Evolutionary conservation across 1,284 basidiomycete species (phyloP), one percentile per base, ranked within the genome.

Genomic region (Gastroboletus turbinatus): DNA sequence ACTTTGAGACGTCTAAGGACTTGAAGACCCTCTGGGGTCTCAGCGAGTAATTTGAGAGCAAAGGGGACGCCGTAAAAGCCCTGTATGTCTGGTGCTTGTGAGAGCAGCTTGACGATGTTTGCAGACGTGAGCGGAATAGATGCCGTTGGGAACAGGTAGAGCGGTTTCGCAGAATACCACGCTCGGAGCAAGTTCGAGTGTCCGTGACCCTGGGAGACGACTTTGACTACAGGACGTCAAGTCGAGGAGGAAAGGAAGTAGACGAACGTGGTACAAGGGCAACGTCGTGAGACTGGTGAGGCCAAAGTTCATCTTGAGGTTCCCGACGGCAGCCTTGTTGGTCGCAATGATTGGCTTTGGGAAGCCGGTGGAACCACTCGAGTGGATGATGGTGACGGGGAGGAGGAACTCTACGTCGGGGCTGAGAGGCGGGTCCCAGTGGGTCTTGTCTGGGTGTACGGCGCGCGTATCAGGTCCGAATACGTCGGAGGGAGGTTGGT

Each of bases 331-430:
- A 3, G 69, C 69, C 40, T 69, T 70, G 63, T 82, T 79, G 0
- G 73, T 75, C 45, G 74, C 65, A 21, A 70, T 66, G 42, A 81
- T 75, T 0, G 80, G 78, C 63, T 84, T 81, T 11, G 74, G 75
- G 59, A 72, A 74, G 2, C 74, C 74, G 21, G 75, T 74, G 14
- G 82, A 84, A 36, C 85, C 84, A 1, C 78, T 80, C 4, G 84
- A 85, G 60, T 87, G 85, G n/a, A 87, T 71, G 52, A 85, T 77
- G 11, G 83, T 78, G 13, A 78, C 72, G 2, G 78, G 75, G 21
- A 82, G 66, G 17, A 70, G 61, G 6, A 58, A 56, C 61, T 84
- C 82, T 52, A 78, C 70, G 17, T 80, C 72, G 2, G 79, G 79
- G 1, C 67, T 75, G n/a, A 83, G 67, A 39, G 70, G 63, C 2